Conservation (phyloP, 805 yeast species). For the Grigorovia yakushimaensis region DNA sequence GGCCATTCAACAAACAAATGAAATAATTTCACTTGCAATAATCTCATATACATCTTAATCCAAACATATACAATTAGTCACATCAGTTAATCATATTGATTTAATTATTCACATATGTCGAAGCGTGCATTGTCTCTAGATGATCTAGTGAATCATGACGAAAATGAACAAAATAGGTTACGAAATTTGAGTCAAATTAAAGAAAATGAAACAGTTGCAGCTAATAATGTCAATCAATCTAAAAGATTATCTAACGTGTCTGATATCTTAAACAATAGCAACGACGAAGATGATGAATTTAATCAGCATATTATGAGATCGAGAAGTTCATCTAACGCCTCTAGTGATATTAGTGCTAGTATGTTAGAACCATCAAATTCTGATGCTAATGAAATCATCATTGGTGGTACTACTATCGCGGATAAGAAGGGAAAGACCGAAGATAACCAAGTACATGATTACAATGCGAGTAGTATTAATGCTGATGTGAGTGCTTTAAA, state of each 20-base stretch:
- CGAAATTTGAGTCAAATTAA: conserved; percentile 6
- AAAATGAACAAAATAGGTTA: conserved; percentile 15
- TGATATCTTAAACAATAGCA: conserved; percentile 1
- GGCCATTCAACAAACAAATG: not conserved
- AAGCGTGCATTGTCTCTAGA: conserved; percentile 28
- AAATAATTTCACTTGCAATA: not conserved
- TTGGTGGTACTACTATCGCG: not conserved
- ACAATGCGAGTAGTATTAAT: not conserved
- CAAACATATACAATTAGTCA: no score
- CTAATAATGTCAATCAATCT: not conserved
- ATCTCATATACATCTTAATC: no score
- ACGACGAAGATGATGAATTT: conserved; percentile 1
- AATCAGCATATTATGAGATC: not conserved
- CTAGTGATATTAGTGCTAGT: not conserved
- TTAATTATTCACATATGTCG: conserved; percentile 6
- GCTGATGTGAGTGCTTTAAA: not conserved
- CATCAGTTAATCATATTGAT: no score
- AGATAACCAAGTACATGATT: not conserved
- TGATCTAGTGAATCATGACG: conserved; percentile 30
- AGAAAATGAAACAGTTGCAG: not conserved
- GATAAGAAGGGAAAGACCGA: not conserved
- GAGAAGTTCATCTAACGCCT: not conserved
- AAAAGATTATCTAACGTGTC: conserved; percentile 1
- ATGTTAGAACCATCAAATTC: not conserved
- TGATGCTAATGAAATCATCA: not conserved